Conservation (phyloP, 2,329 filamentous ascomycete genomes). For the Colletotrichum navitas region DNA sequence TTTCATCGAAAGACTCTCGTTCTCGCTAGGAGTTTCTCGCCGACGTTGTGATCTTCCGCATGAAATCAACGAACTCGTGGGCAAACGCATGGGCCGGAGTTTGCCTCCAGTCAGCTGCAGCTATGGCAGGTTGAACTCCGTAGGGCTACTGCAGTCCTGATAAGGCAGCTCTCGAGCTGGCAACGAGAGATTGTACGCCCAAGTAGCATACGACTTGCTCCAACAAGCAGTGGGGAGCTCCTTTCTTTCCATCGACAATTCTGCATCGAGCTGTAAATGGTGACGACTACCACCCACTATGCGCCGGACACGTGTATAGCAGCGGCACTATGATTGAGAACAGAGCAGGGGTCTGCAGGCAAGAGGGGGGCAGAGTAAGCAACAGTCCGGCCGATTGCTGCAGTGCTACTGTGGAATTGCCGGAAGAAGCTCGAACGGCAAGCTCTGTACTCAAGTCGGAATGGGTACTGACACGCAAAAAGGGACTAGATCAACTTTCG, state of each 20-base stretch:
- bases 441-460: background rate
- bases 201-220: background rate
- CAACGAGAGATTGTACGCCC: background rate
- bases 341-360: conserved; percentile 22
- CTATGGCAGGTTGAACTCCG: conserved; percentile 10
- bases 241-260: background rate
- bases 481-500: background rate
- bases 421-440: conserved; percentile 4
- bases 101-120: conserved; percentile 8
- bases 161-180: background rate
- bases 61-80: conserved; percentile 24
- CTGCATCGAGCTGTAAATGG: background rate
- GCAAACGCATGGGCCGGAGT: background rate
- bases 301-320: conserved; percentile 28
- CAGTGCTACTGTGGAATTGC: conserved; percentile 17
- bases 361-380: conserved; percentile 11
- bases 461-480: background rate
- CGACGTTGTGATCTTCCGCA: conserved; percentile 1
- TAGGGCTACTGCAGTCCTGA: conserved; percentile 11
- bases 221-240: background rate
- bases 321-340: conserved; percentile 2
- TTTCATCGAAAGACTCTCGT: conserved; percentile 4
- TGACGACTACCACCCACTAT: conserved; percentile 19
- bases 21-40: background rate
- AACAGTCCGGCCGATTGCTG: conserved; percentile 27